Base-by-base conservation (phyloP, 345 rosid species). In the Dipteronia dyeriana region DNA sequence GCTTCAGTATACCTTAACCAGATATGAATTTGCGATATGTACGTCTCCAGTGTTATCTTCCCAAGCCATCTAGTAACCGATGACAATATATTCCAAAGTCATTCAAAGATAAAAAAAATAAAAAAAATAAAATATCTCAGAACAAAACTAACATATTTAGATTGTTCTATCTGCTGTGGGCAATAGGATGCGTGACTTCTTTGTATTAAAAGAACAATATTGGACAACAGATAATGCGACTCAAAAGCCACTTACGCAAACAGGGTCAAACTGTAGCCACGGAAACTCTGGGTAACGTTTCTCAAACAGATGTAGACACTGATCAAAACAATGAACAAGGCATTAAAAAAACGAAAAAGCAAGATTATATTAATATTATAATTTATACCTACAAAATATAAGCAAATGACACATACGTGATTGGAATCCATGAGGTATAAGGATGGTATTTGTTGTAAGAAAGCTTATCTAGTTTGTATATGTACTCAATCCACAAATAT, bases 401-500 rank as follows among this genome's bases (percentile, higher is more conserved):
- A 70, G 17, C 64, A 75, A 63, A 69, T 38, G 78, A 73, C 64
- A 43, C 94, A 12, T 90, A 96, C 99, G 99, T 94, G 73, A 96
- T 91, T 47, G 99, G 99, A 82, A 96, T 96, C 99, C 99, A 96
- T 5, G 99, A 96, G 68, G 98, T 96, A 79, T 94, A 96, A 66
- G 99, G 99, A 84, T 96, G 99, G 84, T 85, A 96, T 81, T 94
- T 96, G 85, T 96, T 96, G 91, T 96, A 96, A 39, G 95, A 84
- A 71, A 86, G 47, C 87, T 94, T 96, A 88, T 96, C 99, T 90
- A 96, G 73, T 92, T 86, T 96, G 97, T 89, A 96, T 71, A 96
- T 84, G 78, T 92, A 81, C 89, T 94, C 97, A 2, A 71, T 86
- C 99, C 99, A 96, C 80, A 91, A 78, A 82, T 79, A 92, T 73